Percentiles rank a stretch among this genome's conserved stretches.
Conservation (phyloP, 257 asterid species). For the Solanum pennellii region DNA sequence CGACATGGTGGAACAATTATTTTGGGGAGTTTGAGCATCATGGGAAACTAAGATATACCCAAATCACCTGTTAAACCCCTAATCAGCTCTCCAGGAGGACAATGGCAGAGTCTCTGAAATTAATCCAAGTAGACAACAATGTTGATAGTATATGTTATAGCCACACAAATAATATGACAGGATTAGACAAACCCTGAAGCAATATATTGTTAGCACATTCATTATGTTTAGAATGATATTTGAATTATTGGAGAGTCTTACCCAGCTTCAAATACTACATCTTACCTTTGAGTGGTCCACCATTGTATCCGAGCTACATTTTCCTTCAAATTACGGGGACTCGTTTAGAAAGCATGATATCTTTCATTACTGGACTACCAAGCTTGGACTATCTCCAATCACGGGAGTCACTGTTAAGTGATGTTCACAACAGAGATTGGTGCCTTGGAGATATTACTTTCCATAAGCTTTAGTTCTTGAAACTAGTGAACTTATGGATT, state of each 20-base stretch:
- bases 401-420: too few species aligned
- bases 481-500: too few species aligned
- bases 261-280: background rate
- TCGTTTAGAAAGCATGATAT: background rate
- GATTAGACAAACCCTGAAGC: background rate
- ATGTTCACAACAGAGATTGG: too few species aligned
- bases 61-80: too few species aligned
- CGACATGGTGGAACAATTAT: too few species aligned
- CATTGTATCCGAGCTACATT: too few species aligned
- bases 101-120: background rate
- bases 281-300: background rate
- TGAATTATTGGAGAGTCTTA: background rate
- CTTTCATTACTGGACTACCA: background rate
- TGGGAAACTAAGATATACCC: background rate
- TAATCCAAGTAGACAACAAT: background rate
- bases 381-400: background rate
- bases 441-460: too few species aligned
- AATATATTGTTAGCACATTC: background rate
- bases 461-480: too few species aligned
- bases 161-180: background rate
- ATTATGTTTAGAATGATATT: background rate
- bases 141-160: background rate
- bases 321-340: background rate
- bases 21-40: too few species aligned
- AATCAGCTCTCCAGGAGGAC: background rate